Conservation (phyloP, 306 rosid species). For the Delonix regia region DNA sequence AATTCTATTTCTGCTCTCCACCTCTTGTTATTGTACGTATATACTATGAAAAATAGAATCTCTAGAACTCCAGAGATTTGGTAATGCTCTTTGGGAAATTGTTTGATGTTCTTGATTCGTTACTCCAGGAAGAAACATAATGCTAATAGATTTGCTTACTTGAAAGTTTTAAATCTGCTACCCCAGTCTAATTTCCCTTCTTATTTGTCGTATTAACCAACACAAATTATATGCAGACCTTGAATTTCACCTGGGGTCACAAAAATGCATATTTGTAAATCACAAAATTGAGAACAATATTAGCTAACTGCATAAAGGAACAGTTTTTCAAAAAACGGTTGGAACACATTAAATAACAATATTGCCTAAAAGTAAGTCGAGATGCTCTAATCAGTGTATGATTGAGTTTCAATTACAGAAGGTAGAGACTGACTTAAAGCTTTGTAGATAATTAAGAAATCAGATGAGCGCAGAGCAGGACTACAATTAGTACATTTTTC, state of each 20-base stretch:
- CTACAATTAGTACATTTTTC: neutral
- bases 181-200: neutral
- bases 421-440: too few species aligned
- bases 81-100: neutral
- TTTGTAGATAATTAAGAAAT: neutral
- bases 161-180: neutral
- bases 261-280: neutral
- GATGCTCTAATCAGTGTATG: neutral
- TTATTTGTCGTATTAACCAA: neutral
- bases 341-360: too few species aligned
- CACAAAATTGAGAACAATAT: neutral
- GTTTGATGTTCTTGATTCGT: conserved; percentile 6
- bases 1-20: neutral
- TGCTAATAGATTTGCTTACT: conserved; percentile 14
- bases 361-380: too few species aligned
- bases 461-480: neutral
- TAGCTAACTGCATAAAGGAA: neutral
- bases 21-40: conserved; percentile 22
- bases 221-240: too few species aligned
- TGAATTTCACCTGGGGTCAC: neutral
- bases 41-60: neutral
- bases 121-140: neutral
- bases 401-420: neutral
- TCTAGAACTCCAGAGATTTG: neutral
- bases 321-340: neutral